Conservation (phyloP, 805 yeast species). For the Wickerhamomyces sydowiorum region DNA sequence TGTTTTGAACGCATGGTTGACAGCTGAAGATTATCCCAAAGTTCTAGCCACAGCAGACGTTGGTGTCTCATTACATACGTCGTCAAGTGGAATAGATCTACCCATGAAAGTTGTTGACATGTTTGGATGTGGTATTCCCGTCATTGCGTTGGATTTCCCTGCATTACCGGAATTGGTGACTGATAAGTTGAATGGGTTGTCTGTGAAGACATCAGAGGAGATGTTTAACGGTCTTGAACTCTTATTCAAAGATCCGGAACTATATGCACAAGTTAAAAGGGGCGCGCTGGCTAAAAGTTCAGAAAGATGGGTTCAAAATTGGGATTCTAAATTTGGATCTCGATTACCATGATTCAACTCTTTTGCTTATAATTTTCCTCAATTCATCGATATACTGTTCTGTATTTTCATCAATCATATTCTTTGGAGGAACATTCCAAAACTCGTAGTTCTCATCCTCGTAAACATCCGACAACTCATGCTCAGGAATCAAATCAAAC, state of each 20-base stretch:
- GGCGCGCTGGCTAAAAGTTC: constrained; percentile 76
- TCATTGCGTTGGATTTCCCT: constrained; percentile 67
- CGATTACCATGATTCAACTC: constrained; percentile 7
- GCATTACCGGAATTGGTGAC: constrained; percentile 76
- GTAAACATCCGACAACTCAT: constrained; percentile 35
- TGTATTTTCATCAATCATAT: constrained; percentile 27
- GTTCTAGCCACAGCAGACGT: constrained; percentile 74
- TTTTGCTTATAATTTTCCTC: constrained; percentile 3
- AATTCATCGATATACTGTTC: constrained; percentile 23
- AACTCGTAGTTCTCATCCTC: constrained; percentile 40
- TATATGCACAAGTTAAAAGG: constrained; percentile 37
- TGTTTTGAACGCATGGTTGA: constrained; percentile 69
- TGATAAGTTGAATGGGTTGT: constrained; percentile 63
- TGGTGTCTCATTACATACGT: constrained; percentile 85
- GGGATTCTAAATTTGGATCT: constrained; percentile 40
- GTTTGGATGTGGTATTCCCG: constrained; percentile 96
- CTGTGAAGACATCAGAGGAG: constrained; percentile 38
- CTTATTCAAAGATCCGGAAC: constrained; percentile 26
- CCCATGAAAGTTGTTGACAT: constrained; percentile 97
- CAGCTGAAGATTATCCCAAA: constrained; percentile 72
- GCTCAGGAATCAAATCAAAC: constrained; percentile 52
- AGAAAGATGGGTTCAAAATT: constrained; percentile 69
- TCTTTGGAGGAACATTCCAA: constrained; percentile 36
- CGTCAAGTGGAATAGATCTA: constrained; percentile 88
- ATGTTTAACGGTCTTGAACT: constrained; percentile 37